phyloP scores from a whole-genome alignment of 2,329 filamentous ascomycete genomes.

The Penicillium janthinellum region DNA sequence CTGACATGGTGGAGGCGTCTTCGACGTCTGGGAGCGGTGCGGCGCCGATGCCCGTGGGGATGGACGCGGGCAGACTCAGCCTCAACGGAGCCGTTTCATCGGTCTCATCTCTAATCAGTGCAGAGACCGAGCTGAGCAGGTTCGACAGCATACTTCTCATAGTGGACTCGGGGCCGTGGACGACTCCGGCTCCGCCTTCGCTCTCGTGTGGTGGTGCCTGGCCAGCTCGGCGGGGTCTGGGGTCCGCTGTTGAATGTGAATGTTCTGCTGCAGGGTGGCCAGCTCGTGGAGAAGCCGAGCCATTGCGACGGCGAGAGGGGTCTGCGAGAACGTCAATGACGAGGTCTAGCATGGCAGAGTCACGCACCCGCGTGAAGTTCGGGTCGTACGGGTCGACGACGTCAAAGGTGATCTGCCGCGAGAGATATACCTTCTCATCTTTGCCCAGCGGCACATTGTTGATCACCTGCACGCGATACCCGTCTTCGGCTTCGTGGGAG shows the following conservation, averaged over 20 bases:
- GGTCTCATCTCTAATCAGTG: constrained; percentile 49
- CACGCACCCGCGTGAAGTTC: constrained; percentile 77
- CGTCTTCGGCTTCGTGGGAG: constrained; percentile 30
- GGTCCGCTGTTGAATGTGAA: constrained; percentile 21
- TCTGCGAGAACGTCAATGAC: constrained; percentile 61
- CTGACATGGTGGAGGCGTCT: constrained; percentile 50
- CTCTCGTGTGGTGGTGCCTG: constrained; percentile 31
- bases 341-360: constrained; percentile 72
- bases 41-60: constrained; percentile 57
- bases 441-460: constrained; percentile 79
- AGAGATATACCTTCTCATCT: constrained; percentile 83
- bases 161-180: constrained; percentile 36
- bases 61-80: constrained; percentile 50
- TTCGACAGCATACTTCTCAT: constrained; percentile 49
- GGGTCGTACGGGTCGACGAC: constrained; percentile 69
- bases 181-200: constrained; percentile 24
- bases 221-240: constrained; percentile 21
- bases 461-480: constrained; percentile 69
- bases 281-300: constrained; percentile 33
- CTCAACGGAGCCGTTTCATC: constrained; percentile 38
- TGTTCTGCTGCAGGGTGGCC: constrained; percentile 27
- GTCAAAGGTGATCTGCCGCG: constrained; percentile 73
- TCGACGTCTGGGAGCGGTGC: constrained; percentile 68
- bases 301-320: constrained; percentile 35
- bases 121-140: constrained; percentile 54